Evolutionary conservation across 495 filamentous ascomycete genomes (phyloP).

Genomic region (Chaetomium fimeti): DNA sequence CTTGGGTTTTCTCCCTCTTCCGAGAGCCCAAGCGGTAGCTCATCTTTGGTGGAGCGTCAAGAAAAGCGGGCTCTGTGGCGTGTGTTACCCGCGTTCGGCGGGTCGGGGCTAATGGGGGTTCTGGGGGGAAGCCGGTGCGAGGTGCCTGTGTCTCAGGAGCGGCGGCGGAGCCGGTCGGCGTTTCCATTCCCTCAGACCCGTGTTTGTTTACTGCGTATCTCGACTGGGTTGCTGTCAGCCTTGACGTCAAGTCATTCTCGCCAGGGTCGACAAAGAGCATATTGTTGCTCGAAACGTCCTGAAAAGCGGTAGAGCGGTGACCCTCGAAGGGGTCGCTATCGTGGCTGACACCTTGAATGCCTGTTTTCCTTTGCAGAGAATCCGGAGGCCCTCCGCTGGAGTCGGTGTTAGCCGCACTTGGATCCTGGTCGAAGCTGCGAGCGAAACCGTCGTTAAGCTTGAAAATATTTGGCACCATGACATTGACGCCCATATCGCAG

Average conservation of each 20-base stretch:
- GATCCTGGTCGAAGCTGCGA: conserved; percentile 42
- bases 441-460: conserved; percentile 57
- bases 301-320: conserved; percentile 37
- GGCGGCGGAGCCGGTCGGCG: conserved; percentile 36
- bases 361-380: conserved; percentile 40
- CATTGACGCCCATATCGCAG: conserved; percentile 63
- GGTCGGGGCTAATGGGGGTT: conserved; percentile 67
- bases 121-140: conserved; percentile 36
- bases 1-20: conserved; percentile 47
- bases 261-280: conserved; percentile 35
- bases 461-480: conserved; percentile 82
- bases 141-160: conserved; percentile 39
- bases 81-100: conserved; percentile 62
- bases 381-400: conserved; percentile 39
- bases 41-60: conserved; percentile 66
- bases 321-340: conserved; percentile 49
- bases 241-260: conserved; percentile 47
- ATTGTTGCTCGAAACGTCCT: conserved; percentile 38
- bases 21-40: conserved; percentile 50
- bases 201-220: conserved; percentile 32
- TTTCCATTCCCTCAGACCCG: conserved; percentile 41
- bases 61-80: conserved; percentile 49
- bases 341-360: conserved; percentile 36
- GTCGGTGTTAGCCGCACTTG: conserved; percentile 28
- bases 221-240: conserved; percentile 41